phyloP scores from a whole-genome alignment of 2,329 filamentous ascomycete genomes.

The Hypoxylon sp. region DNA sequence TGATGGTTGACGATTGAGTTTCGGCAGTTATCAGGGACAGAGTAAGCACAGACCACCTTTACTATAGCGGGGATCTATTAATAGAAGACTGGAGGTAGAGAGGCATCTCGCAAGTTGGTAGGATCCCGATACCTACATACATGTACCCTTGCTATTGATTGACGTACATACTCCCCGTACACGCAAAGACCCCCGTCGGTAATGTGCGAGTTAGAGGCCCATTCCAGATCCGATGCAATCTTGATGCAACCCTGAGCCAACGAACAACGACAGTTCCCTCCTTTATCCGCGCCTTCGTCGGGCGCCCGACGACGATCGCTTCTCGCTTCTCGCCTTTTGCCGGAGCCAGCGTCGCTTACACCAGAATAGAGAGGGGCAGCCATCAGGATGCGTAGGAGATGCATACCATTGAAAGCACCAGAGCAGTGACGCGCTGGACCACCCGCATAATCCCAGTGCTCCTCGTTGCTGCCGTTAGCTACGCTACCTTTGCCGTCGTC shows the following conservation, averaged over 20 bases:
- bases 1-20: neutral
- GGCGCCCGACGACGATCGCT: slow-evolving; percentile 26
- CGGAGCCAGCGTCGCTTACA: neutral
- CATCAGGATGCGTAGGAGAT: slow-evolving; percentile 51
- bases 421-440: slow-evolving; percentile 69
- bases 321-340: slow-evolving; percentile 10
- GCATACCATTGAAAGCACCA: slow-evolving; percentile 56
- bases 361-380: slow-evolving; percentile 11
- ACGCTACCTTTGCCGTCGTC: slow-evolving; percentile 80
- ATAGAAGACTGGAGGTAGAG: slow-evolving; percentile 34
- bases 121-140: slow-evolving; percentile 13
- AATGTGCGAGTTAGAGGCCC: slow-evolving; percentile 15
- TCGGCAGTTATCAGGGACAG: neutral
- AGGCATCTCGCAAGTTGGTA: slow-evolving; percentile 34
- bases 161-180: neutral
- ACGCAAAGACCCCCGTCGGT: neutral
- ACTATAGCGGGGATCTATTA: slow-evolving; percentile 29
- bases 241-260: slow-evolving; percentile 35
- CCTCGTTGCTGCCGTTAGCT: slow-evolving; percentile 75
- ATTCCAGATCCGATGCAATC: slow-evolving; percentile 27
- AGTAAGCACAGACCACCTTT: slow-evolving; percentile 16
- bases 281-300: slow-evolving; percentile 32
- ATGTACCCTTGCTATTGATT: slow-evolving; percentile 22
- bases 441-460: slow-evolving; percentile 79
- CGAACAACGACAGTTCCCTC: slow-evolving; percentile 30